These are phyloP conservation scores for Cunninghamia lanceolata DNA, from an alignment of 75 land plant genomes.

Conservation along the genomic window DNA sequence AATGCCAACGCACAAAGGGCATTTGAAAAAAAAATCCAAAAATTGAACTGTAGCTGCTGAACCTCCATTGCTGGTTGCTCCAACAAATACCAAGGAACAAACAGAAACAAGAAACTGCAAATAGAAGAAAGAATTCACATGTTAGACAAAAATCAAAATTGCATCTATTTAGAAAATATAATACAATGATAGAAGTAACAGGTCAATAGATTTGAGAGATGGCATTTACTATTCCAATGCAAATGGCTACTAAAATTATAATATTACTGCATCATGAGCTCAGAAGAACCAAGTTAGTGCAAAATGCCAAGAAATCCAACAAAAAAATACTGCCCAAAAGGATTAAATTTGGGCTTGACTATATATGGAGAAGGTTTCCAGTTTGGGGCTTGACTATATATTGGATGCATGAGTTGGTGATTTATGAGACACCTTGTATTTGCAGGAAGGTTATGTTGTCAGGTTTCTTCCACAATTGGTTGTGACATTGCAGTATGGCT, in stretches of 20 bases:
- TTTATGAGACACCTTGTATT: too few species aligned
- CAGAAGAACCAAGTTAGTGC: neutral
- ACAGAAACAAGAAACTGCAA: constrained; percentile 77
- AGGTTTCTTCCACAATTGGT: too few species aligned
- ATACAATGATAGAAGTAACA: constrained; percentile 1
- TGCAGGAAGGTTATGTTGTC: too few species aligned
- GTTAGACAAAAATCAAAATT: neutral
- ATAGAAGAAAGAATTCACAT: neutral
- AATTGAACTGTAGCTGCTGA: constrained; percentile 75
- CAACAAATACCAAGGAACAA: constrained; percentile 78
- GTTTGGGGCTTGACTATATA: too few species aligned
- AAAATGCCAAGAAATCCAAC: neutral
- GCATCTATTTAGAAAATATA: neutral
- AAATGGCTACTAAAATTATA: neutral
- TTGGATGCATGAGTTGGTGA: too few species aligned
- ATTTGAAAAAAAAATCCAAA: constrained; percentile 87
- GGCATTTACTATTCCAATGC: neutral
- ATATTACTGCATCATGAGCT: neutral
- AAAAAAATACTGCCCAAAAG: neutral
- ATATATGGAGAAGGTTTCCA: too few species aligned
- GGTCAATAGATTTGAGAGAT: neutral
- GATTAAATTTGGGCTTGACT: neutral
- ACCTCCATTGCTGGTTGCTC: constrained; percentile 75
- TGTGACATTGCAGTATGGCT: too few species aligned
- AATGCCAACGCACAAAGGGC: constrained; percentile 85